These are phyloP conservation scores for Russula sp. DNA, from an alignment of 768 basidiomycete species.

Conservation along the genomic window DNA sequence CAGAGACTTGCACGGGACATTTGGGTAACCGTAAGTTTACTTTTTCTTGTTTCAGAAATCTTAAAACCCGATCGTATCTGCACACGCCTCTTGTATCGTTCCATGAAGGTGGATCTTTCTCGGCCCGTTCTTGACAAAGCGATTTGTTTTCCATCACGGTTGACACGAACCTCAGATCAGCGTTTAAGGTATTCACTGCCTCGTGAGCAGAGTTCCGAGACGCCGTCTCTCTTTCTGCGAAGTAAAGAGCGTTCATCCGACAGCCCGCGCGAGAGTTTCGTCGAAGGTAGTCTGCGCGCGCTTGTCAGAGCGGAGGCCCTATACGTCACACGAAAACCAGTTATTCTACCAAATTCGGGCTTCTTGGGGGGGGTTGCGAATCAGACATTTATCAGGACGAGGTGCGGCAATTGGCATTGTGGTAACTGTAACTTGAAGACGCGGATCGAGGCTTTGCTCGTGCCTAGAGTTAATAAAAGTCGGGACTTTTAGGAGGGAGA, in stretches of 20 bases:
- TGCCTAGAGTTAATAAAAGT: background rate
- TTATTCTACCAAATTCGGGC: background rate
- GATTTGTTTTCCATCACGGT: slow-evolving; percentile 2
- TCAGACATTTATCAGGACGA: background rate
- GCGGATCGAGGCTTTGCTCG: background rate
- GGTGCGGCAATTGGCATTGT: slow-evolving; percentile 3
- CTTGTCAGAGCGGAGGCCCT: background rate
- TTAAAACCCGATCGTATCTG: slow-evolving; percentile 18
- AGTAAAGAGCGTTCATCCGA: background rate
- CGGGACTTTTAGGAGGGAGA: background rate
- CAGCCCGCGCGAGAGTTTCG: background rate
- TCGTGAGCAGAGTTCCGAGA: slow-evolving; percentile 14
- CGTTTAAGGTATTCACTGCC: slow-evolving; percentile 21
- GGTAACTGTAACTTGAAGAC: background rate
- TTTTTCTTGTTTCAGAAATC: slow-evolving; percentile 12
- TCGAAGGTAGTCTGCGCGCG: background rate
- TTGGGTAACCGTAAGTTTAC: slow-evolving; percentile 14
- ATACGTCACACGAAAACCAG: slow-evolving; percentile 7
- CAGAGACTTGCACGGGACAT: slow-evolving; percentile 2
- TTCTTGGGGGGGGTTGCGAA: background rate
- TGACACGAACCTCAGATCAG: slow-evolving; percentile 17
- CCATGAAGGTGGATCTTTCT: slow-evolving; percentile 16
- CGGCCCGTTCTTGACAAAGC: slow-evolving; percentile 11
- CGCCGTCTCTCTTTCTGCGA: slow-evolving; percentile 17
- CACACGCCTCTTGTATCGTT: background rate